These are phyloP conservation scores for Clarireedia paspali DNA, from an alignment of 2,329 filamentous ascomycete genomes.

Conservation along the genomic window DNA sequence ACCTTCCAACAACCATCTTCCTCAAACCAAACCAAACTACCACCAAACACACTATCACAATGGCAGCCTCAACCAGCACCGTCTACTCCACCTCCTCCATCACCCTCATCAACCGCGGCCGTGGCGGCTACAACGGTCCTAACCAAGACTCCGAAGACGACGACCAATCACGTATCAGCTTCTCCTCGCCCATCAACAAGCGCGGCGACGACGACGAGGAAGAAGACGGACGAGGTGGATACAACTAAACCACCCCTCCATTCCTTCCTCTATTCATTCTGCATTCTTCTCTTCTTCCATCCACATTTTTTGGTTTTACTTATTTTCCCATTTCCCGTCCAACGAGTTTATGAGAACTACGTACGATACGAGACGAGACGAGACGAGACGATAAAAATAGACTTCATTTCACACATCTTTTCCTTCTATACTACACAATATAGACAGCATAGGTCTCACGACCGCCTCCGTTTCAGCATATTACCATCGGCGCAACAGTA, in stretches of 20 bases:
- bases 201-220: conserved; percentile 26
- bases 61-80: conserved; percentile 16
- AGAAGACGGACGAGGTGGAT: conserved; percentile 27
- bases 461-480: not conserved
- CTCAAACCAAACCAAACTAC: not conserved
- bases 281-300: not conserved
- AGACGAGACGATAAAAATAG: not conserved
- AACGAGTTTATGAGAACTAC: not conserved
- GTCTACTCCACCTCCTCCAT: not conserved
- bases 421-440: too few species aligned
- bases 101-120: conserved; percentile 16
- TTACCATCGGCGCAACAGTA: not conserved
- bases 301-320: not conserved
- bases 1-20: not conserved
- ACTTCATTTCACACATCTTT: too few species aligned
- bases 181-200: conserved; percentile 21
- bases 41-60: conserved; percentile 6
- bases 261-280: not conserved
- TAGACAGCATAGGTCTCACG: not conserved
- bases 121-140: conserved; percentile 23
- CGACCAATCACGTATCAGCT: conserved; percentile 5
- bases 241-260: conserved; percentile 17
- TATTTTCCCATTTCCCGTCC: not conserved
- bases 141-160: conserved; percentile 10
- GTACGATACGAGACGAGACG: not conserved